Conservation (phyloP, 345 rosid genomes). For the Psidium guajava region DNA sequence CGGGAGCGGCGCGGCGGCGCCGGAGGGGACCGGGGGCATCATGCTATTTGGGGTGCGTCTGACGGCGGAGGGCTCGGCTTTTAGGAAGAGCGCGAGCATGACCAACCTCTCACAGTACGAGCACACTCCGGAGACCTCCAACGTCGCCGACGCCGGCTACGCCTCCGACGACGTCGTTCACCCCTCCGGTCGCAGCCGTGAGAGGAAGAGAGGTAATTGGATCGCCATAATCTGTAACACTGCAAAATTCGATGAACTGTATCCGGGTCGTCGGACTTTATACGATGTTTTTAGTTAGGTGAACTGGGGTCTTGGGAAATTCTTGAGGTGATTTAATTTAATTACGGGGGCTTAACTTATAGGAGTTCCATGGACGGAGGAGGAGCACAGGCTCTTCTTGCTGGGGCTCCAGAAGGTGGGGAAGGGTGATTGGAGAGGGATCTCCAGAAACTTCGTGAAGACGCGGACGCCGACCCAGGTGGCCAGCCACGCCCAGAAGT, state of each 20-base stretch:
- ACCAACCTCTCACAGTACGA: conserved; percentile 72
- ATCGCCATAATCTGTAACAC: background rate
- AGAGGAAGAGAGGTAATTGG: conserved; percentile 73
- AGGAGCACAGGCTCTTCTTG: conserved; percentile 82
- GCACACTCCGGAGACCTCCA: conserved; percentile 22
- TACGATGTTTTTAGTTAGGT: background rate
- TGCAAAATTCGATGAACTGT: background rate
- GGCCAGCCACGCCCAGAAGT: conserved; percentile 97
- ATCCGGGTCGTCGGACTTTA: background rate
- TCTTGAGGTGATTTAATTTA: background rate
- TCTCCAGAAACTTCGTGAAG: conserved; percentile 78
- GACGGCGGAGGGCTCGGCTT: conserved; percentile 71
- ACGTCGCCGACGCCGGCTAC: conserved; percentile 5
- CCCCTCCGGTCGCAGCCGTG: conserved; percentile 34
- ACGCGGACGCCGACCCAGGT: conserved; percentile 90
- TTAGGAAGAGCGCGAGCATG: conserved; percentile 89
- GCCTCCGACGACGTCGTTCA: conserved; percentile 75
- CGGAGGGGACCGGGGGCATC: conserved; percentile 30
- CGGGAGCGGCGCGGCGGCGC: background rate
- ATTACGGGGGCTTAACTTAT: background rate
- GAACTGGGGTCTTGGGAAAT: background rate
- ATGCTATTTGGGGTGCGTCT: conserved; percentile 88
- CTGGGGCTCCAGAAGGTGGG: conserved; percentile 83
- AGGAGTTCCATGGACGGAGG: conserved; percentile 99
- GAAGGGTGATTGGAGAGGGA: conserved; percentile 95